Base-by-base conservation (phyloP, 495 filamentous ascomycete species). In the Talaromyces liani region DNA sequence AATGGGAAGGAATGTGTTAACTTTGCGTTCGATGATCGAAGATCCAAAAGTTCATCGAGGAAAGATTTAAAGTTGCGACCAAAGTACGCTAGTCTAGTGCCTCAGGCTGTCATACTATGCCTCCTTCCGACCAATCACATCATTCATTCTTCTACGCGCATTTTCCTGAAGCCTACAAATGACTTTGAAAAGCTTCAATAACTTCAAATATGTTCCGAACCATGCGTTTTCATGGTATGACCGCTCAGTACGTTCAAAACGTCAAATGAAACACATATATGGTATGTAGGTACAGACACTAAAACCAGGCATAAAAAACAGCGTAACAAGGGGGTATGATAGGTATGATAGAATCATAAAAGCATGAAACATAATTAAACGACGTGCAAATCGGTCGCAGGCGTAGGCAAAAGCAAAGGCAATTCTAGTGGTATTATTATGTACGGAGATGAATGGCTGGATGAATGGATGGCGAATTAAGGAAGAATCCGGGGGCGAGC, bases 291-390 rank as follows among this genome's bases (percentile, higher is more conserved):
- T 49, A 49, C 22, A 60, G 29, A 7, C 16, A 39, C n/a, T 18
- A 60, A 14, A 14, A 3, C 24, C 22, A 62, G 9, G 39, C 12
- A 63, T 2, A 39, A 33, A 57, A 57, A 39, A 14, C 76, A 18
- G 10, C 39, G 29, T 25, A 27, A 62, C 25, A 41, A 49, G 22
- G 34, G 60, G 12, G 16, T 25, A 58, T 33, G n/a, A 58, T 29
- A 14, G 56, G 31, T 58, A 58, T 58, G 56, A 22, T 58, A 36
- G n/a, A 25, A 61, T 71, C 45, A 49, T 49, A 9, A 49, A 47
- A 49, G 18, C 18, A 68, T 70, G 58, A 64, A 60, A 20, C 61
- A 67, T 51, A 36, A 39, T 57, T 31, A 22, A 60, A 60, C n/a
- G 53, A 56, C 27, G 3, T 56, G 24, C 12, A 56, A 27, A 56